These are phyloP conservation scores for Carpinus viminea DNA, from an alignment of 306 rosid genomes.

Conservation along the genomic window DNA sequence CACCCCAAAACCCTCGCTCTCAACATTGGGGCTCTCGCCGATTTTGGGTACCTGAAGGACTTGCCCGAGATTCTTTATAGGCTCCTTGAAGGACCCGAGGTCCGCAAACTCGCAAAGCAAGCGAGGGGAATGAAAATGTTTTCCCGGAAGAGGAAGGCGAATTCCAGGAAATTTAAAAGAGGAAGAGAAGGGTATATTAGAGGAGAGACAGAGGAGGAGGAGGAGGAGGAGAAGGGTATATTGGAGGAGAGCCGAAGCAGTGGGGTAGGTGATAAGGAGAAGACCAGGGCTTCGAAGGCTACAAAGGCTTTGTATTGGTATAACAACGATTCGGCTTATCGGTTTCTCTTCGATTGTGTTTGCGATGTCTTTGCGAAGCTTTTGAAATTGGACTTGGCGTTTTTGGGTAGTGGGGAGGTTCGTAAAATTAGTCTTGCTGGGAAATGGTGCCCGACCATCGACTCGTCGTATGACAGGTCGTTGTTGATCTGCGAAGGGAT, in stretches of 20 bases:
- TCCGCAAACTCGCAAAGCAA: background rate
- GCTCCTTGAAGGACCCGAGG: background rate
- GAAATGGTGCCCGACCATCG: conserved; percentile 19
- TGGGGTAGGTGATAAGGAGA: background rate
- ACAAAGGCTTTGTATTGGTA: conserved; percentile 8
- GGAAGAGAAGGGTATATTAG: background rate
- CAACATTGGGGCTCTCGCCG: background rate
- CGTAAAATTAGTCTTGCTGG: conserved; percentile 3
- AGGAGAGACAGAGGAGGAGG: background rate
- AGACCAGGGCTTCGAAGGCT: conserved; percentile 1
- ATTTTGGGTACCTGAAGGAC: conserved; percentile 15
- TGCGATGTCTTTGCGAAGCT: conserved; percentile 13
- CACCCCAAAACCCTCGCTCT: conserved; percentile 19
- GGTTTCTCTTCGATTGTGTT: background rate
- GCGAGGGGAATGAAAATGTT: background rate
- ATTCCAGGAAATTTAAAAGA: background rate
- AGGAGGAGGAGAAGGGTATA: no score
- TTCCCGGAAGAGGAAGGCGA: background rate
- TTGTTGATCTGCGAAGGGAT: conserved; percentile 19
- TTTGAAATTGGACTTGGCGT: background rate
- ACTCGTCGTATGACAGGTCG: conserved; percentile 5
- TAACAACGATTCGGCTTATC: background rate
- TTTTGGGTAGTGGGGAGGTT: background rate
- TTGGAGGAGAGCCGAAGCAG: background rate
- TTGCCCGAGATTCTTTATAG: conserved; percentile 18